Base-by-base conservation (phyloP, 805 yeast species). In the Zygosaccharomyces lentus region DNA sequence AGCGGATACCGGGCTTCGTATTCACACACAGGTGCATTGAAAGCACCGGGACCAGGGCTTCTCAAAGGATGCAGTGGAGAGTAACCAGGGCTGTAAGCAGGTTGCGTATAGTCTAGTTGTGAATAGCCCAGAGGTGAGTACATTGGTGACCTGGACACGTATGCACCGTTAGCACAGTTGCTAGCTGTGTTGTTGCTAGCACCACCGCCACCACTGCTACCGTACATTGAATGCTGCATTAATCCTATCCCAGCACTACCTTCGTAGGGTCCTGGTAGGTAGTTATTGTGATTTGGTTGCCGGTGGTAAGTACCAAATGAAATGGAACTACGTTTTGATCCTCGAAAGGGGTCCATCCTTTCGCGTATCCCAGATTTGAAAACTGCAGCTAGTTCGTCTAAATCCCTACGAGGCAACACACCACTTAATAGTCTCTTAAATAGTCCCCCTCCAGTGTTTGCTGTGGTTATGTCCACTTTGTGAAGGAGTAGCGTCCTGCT, bases 301-400 rank as follows among this genome's bases (percentile, higher is more conserved):
- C 54, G 49, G 29, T 58, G 60, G 41, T 49, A 53, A 37, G 56
- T 47, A 8, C 64, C 64, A 49, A 59, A 61, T 10, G 64, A 58
- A 17, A 62, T 58, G 4, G 66, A 62, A 39, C 63, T 57, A 21
- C 67, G 58, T 45, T 63, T 64, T 12, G 59, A 52, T 37, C 54
- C 54, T 26, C 61, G 54, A 45, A 46, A 58, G 30, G 57, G 52
- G 38, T 59, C 64, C 65, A 61, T 61, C 34, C 24, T 31, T 31
- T 15, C 31, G 27, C 32, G 32, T 13, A 6, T 29, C 16, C n/a
- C 32, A n/a, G 32, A 29, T 12, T 6, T 29, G 15, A 29, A 29
- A 29, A 6, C 16, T 13, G 32, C 32, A 29, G 32, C 2, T 12
- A 13, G 16, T n/a, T 29, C 16, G 2, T 13, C 3, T 29, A 29